phyloP scores from a whole-genome alignment of 257 asterid genomes.

The Fraxinus pennsylvanica region DNA sequence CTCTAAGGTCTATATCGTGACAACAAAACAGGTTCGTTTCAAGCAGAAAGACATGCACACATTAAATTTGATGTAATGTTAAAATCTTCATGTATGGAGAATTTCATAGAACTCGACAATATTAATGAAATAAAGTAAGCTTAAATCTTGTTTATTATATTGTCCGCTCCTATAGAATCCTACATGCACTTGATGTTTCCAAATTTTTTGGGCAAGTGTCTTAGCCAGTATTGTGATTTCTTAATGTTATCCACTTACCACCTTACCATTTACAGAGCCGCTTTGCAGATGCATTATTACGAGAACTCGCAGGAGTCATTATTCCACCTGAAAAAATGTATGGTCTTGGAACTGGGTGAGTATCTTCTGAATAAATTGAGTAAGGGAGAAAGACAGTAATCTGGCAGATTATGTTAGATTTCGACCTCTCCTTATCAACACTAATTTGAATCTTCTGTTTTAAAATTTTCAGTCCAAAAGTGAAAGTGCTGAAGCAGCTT shows the following conservation, averaged over 20 bases:
- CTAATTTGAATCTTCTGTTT: conserved; percentile 7
- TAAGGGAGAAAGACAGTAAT: not conserved
- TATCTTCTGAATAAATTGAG: conserved; percentile 7
- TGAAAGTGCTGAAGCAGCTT: conserved; percentile 79
- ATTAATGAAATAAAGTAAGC: not conserved
- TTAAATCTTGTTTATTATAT: too few relatives aligned
- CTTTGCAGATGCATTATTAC: conserved; percentile 81
- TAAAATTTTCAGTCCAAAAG: conserved; percentile 72
- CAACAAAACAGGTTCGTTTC: conserved; percentile 74
- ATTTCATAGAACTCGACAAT: not conserved
- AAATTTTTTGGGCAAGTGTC: not conserved
- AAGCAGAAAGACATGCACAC: not conserved
- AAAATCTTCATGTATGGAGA: not conserved
- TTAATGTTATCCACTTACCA: not conserved
- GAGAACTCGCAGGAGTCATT: conserved; percentile 80
- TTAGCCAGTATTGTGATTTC: not conserved
- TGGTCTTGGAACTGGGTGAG: conserved; percentile 91
- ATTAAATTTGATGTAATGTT: not conserved
- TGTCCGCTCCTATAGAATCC: not conserved
- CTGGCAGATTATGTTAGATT: conserved; percentile 1
- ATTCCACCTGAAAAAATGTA: conserved; percentile 79
- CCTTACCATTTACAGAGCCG: conserved; percentile 55
- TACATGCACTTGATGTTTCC: not conserved
- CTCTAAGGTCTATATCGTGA: conserved; percentile 86
- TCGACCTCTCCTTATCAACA: not conserved